Percentiles rank a stretch among this genome's conserved stretches.
Evolutionary conservation across 768 basidiomycete genomes (phyloP).

Genomic region (Dioszegia aurantiaca): DNA sequence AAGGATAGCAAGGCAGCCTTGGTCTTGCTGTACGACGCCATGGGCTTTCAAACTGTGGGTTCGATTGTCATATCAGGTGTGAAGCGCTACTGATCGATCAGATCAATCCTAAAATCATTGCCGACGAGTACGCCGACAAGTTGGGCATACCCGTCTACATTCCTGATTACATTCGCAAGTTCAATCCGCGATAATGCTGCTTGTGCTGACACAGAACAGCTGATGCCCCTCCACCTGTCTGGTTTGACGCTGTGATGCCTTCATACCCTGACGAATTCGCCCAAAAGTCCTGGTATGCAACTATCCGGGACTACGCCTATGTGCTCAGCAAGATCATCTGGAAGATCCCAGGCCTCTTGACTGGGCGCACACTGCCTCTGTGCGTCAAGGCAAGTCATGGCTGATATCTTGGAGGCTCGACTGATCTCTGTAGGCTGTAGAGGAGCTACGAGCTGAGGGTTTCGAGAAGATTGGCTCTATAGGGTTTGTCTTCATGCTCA

Average conservation of each 20-base stretch:
- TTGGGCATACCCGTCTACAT: conserved; percentile 34
- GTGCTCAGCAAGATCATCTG: conserved; percentile 7
- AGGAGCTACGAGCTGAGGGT: conserved; percentile 30
- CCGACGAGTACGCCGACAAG: conserved; percentile 33
- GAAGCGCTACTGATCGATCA: not conserved
- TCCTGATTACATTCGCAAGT: conserved; percentile 41
- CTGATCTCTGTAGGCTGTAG: conserved; percentile 22
- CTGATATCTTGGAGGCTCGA: not conserved
- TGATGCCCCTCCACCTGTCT: conserved; percentile 16
- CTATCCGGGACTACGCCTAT: conserved; percentile 13
- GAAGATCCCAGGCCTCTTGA: conserved; percentile 6
- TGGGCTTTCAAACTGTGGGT: conserved; percentile 30
- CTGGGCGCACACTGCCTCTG: conserved; percentile 12
- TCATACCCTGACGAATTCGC: conserved; percentile 24
- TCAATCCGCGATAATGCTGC: not conserved
- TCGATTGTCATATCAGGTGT: not conserved
- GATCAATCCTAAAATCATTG: conserved; percentile 38
- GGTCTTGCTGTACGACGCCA: conserved; percentile 27
- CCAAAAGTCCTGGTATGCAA: conserved; percentile 20
- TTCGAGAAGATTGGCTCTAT: conserved; percentile 29
- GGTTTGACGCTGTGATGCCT: conserved; percentile 21
- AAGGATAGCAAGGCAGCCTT: conserved; percentile 24
- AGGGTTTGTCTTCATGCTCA: conserved; percentile 19
- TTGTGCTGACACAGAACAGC: conserved; percentile 15
- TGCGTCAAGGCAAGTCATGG: conserved; percentile 20